Percentiles rank a stretch among this genome's conserved stretches.
Conservation (phyloP, 2,329 filamentous ascomycete species). For the Penicillium sp. region DNA sequence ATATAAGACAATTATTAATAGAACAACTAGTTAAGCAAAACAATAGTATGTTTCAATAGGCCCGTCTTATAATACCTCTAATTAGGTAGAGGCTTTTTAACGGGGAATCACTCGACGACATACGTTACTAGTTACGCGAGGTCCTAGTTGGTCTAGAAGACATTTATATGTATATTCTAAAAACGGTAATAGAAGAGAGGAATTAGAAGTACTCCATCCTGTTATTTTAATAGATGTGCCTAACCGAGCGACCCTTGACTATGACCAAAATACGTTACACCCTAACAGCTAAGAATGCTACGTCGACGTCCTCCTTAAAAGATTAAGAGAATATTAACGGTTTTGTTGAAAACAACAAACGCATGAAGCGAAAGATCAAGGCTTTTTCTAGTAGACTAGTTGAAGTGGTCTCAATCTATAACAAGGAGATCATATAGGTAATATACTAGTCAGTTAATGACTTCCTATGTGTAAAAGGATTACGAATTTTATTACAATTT, state of each 20-base stretch:
- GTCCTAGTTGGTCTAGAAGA: conserved; percentile 9
- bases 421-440: background rate
- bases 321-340: background rate
- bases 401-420: background rate
- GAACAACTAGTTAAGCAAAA: conserved; percentile 1
- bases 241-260: conserved; percentile 11
- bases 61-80: conserved; percentile 7
- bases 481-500: too few species aligned
- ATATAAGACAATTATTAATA: background rate
- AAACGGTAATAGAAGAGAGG: background rate
- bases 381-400: conserved; percentile 8
- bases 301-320: too few species aligned
- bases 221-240: conserved; percentile 11
- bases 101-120: conserved; percentile 7
- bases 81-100: background rate
- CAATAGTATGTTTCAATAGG: conserved; percentile 16
- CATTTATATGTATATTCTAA: conserved; percentile 9
- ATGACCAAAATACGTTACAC: conserved; percentile 11
- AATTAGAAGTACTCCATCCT: background rate
- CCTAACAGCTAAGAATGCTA: background rate
- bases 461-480: conserved; percentile 2
- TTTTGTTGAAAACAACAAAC: conserved; percentile 2
- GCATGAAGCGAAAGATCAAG: conserved; percentile 4
- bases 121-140: conserved; percentile 1
- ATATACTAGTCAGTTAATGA: conserved; percentile 8